Evolutionary conservation across 106 monocot genomes (phyloP), one percentile per base, ranked within the genome.

Genomic region (Triglochin maritima): DNA sequence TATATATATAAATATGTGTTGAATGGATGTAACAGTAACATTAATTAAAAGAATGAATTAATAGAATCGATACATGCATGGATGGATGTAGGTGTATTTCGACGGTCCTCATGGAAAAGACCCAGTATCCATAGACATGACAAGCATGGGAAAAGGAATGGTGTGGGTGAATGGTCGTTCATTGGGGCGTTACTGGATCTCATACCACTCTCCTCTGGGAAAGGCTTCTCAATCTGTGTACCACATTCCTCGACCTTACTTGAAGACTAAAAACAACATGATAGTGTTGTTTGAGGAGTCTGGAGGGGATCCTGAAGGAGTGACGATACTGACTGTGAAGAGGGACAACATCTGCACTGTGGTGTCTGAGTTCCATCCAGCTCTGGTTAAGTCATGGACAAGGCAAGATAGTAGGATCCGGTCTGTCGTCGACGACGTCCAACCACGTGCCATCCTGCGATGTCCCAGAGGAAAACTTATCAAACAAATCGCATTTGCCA

Each of bases 271-370:
- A 14, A 59, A 72, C 50, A 84, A 88, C 59, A 64, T 88, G 4
- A 64, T 88, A 73, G 84, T 88, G 15, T 49, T 88, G 3, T 85
- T 90, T 13, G 90, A 95, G 79, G 94, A 95, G 60, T 46, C 41
- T 0, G 81, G 75, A 2, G 94, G 94, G 6, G 73, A 83, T 64
- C 83, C 90, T 1, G 72, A 81, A 12, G 79, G 64, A 9, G 81
- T 90, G 7, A 13, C 5, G 14, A 29, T 90, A 7, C 14, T 78
- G 50, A 80, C 76, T 0, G 90, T 87, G 57, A 87, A 59, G 68
- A 87, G 94, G 66, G 94, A 95, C 73, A 76, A 90, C 64, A 85
- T 87, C 12, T 95, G 94, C 79, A 69, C 77, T 6, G 41, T 71
- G 13, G 78, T 85, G 43, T 81, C 90, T 0, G 86, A 84, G 71